Evolutionary conservation across 768 basidiomycete genomes (phyloP), one percentile per base, ranked within the genome.

Genomic region (Thelephora ganbajun): DNA sequence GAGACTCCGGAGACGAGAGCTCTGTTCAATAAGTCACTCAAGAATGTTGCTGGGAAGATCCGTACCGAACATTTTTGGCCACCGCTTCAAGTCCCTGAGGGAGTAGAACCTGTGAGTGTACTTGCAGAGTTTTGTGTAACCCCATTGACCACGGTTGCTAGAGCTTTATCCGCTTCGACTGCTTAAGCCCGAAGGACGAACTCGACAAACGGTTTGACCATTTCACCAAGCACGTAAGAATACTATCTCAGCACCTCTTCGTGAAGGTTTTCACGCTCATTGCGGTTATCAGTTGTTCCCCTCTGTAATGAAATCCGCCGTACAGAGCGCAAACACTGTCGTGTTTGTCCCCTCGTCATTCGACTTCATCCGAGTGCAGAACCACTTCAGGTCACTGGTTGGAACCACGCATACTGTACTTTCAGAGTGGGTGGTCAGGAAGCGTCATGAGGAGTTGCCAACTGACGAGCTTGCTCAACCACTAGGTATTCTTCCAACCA

Each of bases 321-420:
- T 98, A 5, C 86, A 89, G 63, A 89, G 91, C 53, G 71, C 78
- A 22, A 90, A 91, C 60, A 91, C 92, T 0, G 73, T 82, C 45
- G 72, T 98, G 53, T 87, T 97, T 60, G 69, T 99, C 14, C 92
- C 96, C 0, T 93, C 90, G 0, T 97, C 93, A 45, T 93, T 94
- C 60, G 96, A 98, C 65, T 98, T 93, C 60, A 87, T 97, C 49
- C 78, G 91, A 18, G 71, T 99, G 7, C 83, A 86, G 50, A 91
- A 92, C 50, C 71, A 88, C 63, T 80, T 97, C 66, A 74, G 79
- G 47, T 89, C 86, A 62, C 67, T 73, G 49, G 68, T 73, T 11
- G 76, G 78, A 13, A 70, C 87, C 33, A 74, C 79, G 1, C 94
- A 85, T 59, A 66, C 84, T 3, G 78, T 93, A 22, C 77, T 99